Percentiles rank a stretch among this genome's conserved stretches.
Evolutionary conservation across 176 grass and related monocot genomes (phyloP).

Genomic region (Bromus sterilis): DNA sequence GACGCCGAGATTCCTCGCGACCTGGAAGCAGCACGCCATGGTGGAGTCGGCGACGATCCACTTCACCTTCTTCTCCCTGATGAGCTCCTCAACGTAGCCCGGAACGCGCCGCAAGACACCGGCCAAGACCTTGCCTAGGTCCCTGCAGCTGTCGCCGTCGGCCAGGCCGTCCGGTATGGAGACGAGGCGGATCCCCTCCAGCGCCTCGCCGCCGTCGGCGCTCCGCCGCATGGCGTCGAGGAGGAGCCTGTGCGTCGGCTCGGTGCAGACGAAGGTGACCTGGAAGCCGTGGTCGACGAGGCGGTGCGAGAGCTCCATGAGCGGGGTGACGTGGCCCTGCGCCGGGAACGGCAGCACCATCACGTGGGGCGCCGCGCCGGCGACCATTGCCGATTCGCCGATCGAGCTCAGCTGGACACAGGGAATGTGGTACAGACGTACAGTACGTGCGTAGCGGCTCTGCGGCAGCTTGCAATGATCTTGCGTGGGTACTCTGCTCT

Average conservation of each 20-base stretch:
- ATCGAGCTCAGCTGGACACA: no score
- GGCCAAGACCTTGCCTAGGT: conserved; percentile 34
- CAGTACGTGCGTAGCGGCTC: no score
- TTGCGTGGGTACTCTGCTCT: no score
- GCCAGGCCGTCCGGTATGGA: conserved; percentile 58
- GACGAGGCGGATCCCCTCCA: conserved; percentile 38
- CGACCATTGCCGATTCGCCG: no score
- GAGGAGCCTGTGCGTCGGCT: no score
- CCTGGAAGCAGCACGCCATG: conserved; percentile 52
- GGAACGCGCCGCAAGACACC: conserved; percentile 20
- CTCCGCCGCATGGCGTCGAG: no score
- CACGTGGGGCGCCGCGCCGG: no score
- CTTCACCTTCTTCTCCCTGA: conserved; percentile 2
- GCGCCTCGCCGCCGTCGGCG: not conserved
- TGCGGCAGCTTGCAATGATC: no score
- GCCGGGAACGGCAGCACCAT: conserved; percentile 48
- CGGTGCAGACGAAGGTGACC: no score
- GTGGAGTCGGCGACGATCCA: conserved; percentile 45
- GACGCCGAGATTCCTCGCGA: conserved; percentile 35
- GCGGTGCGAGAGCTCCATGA: conserved; percentile 80
- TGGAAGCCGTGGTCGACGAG: no score
- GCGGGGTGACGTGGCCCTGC: conserved; percentile 57
- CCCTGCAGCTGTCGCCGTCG: conserved; percentile 50
- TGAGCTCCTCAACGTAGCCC: conserved; percentile 7
- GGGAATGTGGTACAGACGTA: no score